Percentiles rank a stretch among this genome's conserved stretches.
phyloP scores from a whole-genome alignment of 768 basidiomycete species.

The Leccinum olivaceopallidum region DNA sequence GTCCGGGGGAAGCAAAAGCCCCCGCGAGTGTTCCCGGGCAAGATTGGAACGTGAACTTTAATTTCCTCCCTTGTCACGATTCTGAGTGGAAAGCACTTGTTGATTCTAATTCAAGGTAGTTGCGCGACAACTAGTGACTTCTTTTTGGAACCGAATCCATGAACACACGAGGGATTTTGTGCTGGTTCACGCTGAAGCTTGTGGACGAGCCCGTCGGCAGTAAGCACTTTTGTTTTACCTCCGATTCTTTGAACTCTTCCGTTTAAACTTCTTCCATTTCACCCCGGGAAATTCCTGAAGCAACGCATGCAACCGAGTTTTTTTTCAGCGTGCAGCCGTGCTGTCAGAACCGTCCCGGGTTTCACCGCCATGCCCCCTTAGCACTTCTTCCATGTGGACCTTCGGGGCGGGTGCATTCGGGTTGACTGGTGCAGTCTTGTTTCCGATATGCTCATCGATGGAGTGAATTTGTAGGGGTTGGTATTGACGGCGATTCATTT shows the following conservation, averaged over 20 bases:
- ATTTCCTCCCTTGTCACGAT: not conserved
- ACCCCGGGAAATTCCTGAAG: not conserved
- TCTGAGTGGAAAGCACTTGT: not conserved
- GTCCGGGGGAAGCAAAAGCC: not conserved
- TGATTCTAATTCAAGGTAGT: not conserved
- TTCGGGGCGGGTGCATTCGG: not conserved
- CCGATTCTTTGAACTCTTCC: not conserved
- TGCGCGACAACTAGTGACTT: constrained; percentile 2
- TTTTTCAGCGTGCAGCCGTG: not conserved
- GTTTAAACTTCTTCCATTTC: constrained; percentile 1
- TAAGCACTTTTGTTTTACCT: not conserved
- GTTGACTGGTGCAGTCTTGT: not conserved
- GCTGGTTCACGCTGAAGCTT: not conserved
- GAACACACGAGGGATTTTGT: not conserved
- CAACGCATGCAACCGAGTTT: constrained; percentile 1
- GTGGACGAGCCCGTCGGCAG: not conserved
- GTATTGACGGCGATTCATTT: not conserved
- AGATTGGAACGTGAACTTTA: not conserved
- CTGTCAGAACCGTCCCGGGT: not conserved
- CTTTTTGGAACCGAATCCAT: not conserved
- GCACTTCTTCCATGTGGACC: constrained; percentile 3
- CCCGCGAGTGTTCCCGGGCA: constrained; percentile 13
- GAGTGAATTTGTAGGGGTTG: not conserved
- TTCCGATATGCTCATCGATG: not conserved
- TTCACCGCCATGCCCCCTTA: not conserved